phyloP scores from a whole-genome alignment of 2,329 filamentous ascomycete species.

The Aspergillus sp. region DNA sequence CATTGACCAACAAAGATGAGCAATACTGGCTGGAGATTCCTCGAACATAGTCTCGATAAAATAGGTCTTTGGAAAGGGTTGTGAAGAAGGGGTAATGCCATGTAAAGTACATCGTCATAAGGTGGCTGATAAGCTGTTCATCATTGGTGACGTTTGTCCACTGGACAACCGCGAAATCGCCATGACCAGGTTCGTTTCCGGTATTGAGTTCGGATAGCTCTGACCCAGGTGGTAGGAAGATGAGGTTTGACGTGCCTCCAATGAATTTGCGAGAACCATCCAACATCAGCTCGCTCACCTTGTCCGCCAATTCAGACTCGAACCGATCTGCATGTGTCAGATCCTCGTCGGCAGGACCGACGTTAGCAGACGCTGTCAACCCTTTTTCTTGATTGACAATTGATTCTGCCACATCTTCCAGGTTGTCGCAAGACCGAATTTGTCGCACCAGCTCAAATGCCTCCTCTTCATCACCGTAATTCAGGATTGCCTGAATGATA shows the following conservation, averaged over 20 bases:
- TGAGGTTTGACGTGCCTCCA: slow-evolving; percentile 87
- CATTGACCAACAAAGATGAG: slow-evolving; percentile 82
- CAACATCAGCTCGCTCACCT: slow-evolving; percentile 84
- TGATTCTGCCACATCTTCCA: slow-evolving; percentile 57
- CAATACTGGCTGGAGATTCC: slow-evolving; percentile 71
- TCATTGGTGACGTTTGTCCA: slow-evolving; percentile 87
- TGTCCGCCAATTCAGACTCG: slow-evolving; percentile 79
- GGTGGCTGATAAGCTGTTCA: slow-evolving; percentile 68
- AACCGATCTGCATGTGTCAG: slow-evolving; percentile 41
- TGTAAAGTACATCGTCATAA: slow-evolving; percentile 96
- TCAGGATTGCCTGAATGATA: slow-evolving; percentile 86
- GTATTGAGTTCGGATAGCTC: slow-evolving; percentile 36
- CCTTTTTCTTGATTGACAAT: slow-evolving; percentile 50
- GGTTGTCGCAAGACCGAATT: slow-evolving; percentile 77
- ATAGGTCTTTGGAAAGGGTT: slow-evolving; percentile 75
- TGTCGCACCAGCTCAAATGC: slow-evolving; percentile 72
- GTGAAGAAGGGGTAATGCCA: slow-evolving; percentile 98
- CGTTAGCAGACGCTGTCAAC: slow-evolving; percentile 33
- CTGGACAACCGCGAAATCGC: slow-evolving; percentile 64
- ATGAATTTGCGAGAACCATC: slow-evolving; percentile 87
- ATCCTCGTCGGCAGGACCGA: slow-evolving; percentile 29
- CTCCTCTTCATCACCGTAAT: slow-evolving; percentile 73
- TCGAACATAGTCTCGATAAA: slow-evolving; percentile 74
- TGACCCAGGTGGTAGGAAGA: slow-evolving; percentile 60
- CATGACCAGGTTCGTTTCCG: slow-evolving; percentile 40